Base-by-base conservation (phyloP, 345 rosid genomes). In the Moringa oleifera region DNA sequence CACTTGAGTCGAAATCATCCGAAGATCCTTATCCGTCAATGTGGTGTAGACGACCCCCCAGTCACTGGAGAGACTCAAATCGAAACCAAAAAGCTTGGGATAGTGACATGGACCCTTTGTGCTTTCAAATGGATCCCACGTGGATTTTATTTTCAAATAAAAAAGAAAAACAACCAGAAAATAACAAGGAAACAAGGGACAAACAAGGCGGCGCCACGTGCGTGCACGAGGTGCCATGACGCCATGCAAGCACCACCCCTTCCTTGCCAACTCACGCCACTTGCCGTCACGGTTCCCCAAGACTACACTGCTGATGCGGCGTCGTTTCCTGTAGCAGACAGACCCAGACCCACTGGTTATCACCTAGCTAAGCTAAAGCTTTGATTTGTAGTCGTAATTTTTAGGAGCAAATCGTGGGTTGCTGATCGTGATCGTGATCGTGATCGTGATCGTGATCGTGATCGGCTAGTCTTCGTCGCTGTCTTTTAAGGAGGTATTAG, bases 181-280 rank as follows among this genome's bases (percentile, higher is more conserved):
- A 13, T 11, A 6, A n/a, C 13, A 58, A 18, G 41, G 22, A 41
- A 19, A 31, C 62, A 31, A 68, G 52, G 20, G 51, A 33, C 46
- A 51, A 59, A n/a, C n/a, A n/a, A 74, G 74, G 77, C 64, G 61
- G 65, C 49, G 72, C 72, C 79, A 70, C 69, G 72, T 67, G n/a
- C n/a, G n/a, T n/a, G n/a, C n/a, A n/a, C n/a, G n/a, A n/a, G n/a
- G n/a, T n/a, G 41, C 61, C 65, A 57, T 53, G 58, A 17, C 25
- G 20, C 31, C 22, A 45, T 58, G 64, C 62, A 20, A 37, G n/a
- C n/a, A n/a, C 37, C 11, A 33, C n/a, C 13, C 17, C 18, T 53
- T 24, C 58, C 64, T 33, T 11, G 37, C 37, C 37, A 33, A 5
- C 37, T 6, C 64, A 17, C 18, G 20, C 71, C 62, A 68, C 70